These are phyloP conservation scores for Suhomyces kunorum DNA, from an alignment of 1,139 yeast genomes.

Conservation along the genomic window DNA sequence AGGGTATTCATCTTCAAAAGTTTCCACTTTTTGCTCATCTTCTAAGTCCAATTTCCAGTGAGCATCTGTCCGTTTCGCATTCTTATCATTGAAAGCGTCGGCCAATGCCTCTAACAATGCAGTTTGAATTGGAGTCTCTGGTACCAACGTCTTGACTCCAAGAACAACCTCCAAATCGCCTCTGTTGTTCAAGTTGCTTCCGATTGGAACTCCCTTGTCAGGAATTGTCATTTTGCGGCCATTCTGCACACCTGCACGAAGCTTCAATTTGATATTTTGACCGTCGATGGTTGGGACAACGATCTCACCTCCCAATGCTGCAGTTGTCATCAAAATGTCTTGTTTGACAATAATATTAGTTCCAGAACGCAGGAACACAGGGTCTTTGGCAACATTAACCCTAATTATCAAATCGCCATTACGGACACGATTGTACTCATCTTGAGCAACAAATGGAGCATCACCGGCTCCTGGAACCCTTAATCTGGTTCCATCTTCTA, in stretches of 20 bases:
- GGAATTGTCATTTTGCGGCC: constrained; percentile 78
- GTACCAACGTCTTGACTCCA: constrained; percentile 69
- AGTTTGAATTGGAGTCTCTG: constrained; percentile 83
- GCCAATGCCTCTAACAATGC: constrained; percentile 95
- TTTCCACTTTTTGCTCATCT: constrained; percentile 26
- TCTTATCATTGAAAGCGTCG: constrained; percentile 77
- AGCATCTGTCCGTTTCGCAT: constrained; percentile 72
- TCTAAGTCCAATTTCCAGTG: constrained; percentile 51
- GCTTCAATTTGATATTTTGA: constrained; percentile 68
- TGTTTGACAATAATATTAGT: constrained; percentile 63
- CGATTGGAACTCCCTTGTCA: constrained; percentile 83
- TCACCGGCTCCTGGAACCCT: constrained; percentile 91
- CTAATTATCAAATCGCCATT: constrained; percentile 89
- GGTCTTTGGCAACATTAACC: constrained; percentile 74
- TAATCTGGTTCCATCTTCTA: constrained; percentile 81
- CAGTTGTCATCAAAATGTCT: constrained; percentile 88
- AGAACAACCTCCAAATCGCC: constrained; percentile 82
- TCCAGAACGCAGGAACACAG: constrained; percentile 65
- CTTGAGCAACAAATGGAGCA: constrained; percentile 71
- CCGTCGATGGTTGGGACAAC: constrained; percentile 87
- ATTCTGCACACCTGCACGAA: constrained; percentile 84
- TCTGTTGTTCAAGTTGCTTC: constrained; percentile 56
- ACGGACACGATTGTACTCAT: constrained; percentile 59
- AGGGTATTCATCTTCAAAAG: constrained; percentile 49
- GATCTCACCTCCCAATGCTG: constrained; percentile 90